phyloP scores from a whole-genome alignment of 495 filamentous ascomycete species.

The Neurospora sp. region DNA sequence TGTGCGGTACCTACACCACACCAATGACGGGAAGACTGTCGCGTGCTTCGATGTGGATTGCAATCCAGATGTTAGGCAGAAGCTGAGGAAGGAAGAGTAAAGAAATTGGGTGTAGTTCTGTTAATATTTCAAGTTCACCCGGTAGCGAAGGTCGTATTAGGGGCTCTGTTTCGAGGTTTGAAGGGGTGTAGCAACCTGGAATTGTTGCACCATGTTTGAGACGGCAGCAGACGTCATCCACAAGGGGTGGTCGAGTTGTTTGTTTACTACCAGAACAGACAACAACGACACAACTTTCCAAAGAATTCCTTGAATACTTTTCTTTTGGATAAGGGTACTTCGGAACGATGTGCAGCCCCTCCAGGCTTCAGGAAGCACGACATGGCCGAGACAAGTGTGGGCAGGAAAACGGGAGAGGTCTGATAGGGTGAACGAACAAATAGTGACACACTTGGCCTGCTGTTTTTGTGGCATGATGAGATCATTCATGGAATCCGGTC shows the following conservation, averaged over 20 bases:
- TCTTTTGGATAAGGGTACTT: not conserved
- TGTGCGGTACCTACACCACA: not conserved
- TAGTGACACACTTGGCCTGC: constrained; percentile 6
- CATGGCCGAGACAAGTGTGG: not conserved
- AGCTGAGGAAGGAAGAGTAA: not conserved
- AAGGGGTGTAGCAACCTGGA: not conserved
- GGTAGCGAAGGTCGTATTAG: not conserved
- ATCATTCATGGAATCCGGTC: constrained; percentile 12
- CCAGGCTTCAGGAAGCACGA: not conserved
- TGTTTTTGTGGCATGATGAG: constrained; percentile 24
- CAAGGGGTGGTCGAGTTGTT: not conserved
- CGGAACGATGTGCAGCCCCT: not conserved
- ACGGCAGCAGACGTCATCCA: not conserved
- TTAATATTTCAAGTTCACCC: not conserved
- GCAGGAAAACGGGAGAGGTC: not conserved
- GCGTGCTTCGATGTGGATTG: not conserved
- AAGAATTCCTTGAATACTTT: not conserved
- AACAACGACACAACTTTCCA: not conserved
- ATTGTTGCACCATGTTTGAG: not conserved
- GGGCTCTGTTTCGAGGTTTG: not conserved
- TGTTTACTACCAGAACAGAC: not conserved
- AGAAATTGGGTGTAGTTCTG: not conserved
- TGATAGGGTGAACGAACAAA: not conserved
- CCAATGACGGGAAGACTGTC: not conserved
- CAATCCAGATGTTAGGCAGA: not conserved